These are phyloP conservation scores for Delphinella strobiligena DNA, from an alignment of 2,329 filamentous ascomycete genomes.

Conservation along the genomic window DNA sequence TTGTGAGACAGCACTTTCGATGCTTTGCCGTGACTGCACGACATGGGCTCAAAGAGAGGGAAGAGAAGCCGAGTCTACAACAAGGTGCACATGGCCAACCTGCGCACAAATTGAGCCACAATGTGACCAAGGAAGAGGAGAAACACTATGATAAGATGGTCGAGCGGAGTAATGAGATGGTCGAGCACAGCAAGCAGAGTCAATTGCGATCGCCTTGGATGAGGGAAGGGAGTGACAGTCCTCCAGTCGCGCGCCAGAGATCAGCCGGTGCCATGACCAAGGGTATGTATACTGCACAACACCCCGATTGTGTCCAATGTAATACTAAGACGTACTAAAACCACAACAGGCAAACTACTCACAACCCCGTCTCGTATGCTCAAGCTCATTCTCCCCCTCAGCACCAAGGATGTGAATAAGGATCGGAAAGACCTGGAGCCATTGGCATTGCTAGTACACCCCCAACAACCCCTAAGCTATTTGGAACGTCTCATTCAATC, in stretches of 20 bases:
- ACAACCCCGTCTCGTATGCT: constrained; percentile 71
- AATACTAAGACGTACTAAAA: neutral
- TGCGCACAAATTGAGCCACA: constrained; percentile 17
- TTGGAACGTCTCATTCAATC: constrained; percentile 81
- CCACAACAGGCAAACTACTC: constrained; percentile 53
- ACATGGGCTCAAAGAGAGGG: neutral
- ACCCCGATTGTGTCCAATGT: no score
- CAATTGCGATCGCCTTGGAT: constrained; percentile 56
- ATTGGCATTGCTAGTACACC: constrained; percentile 73
- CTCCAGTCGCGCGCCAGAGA: constrained; percentile 41
- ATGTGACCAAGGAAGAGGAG: constrained; percentile 33
- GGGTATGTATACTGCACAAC: constrained; percentile 27
- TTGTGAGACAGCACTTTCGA: no score
- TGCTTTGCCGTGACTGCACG: no score
- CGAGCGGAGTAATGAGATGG: constrained; percentile 21
- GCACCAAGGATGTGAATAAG: constrained; percentile 45
- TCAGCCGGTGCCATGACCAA: constrained; percentile 52
- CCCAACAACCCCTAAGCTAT: constrained; percentile 83
- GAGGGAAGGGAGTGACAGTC: constrained; percentile 45
- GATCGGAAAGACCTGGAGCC: constrained; percentile 67
- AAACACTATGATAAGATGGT: constrained; percentile 31
- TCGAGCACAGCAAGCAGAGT: constrained; percentile 39
- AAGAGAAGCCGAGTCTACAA: neutral
- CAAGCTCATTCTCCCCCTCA: constrained; percentile 68
- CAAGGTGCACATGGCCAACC: constrained; percentile 14